Conservation (phyloP, 2,329 filamentous ascomycete species). For the Colletotrichum tofieldiae region DNA sequence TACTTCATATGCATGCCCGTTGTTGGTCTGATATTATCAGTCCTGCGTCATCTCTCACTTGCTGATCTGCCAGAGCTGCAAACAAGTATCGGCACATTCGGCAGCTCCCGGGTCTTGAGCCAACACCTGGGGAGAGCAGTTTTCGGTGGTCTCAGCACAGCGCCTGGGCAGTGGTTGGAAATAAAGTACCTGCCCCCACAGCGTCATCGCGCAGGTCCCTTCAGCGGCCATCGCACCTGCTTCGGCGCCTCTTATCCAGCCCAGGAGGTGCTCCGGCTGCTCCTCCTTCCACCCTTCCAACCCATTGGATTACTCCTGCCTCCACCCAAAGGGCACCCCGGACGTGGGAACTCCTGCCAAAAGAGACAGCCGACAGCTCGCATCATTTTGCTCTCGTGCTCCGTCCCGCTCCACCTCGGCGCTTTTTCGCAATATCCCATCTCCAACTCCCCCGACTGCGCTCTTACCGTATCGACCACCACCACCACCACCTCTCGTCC, state of each 20-base stretch:
- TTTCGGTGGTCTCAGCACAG: conserved; percentile 11
- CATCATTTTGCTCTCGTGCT: conserved; percentile 44
- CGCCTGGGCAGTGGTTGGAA: conserved; percentile 19
- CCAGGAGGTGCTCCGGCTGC: conserved; percentile 5
- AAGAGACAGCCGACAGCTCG: conserved; percentile 39
- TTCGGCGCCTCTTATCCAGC: conserved; percentile 26
- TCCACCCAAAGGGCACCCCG: conserved; percentile 30
- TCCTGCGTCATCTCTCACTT: conserved; percentile 26
- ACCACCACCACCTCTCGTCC: conserved; percentile 21
- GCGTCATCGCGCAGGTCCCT: conserved; percentile 41
- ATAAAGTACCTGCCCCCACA: conserved; percentile 26
- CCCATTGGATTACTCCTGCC: conserved; percentile 27
- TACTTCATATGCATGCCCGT: conserved; percentile 6
- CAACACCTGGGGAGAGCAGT: conserved; percentile 18
- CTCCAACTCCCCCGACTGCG: conserved; percentile 38
- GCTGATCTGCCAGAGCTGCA: conserved; percentile 28
- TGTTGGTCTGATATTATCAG: not conserved
- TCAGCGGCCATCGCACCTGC: conserved; percentile 22
- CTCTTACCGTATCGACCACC: conserved; percentile 26
- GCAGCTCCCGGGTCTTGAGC: conserved; percentile 35
- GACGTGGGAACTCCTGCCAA: conserved; percentile 35
- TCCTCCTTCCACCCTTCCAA: conserved; percentile 23
- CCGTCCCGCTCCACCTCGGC: conserved; percentile 42
- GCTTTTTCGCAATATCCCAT: conserved; percentile 43
- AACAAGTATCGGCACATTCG: conserved; percentile 31